Percentiles rank a stretch among this genome's conserved stretches.
Evolutionary conservation across 495 filamentous ascomycete genomes (phyloP).

Genomic region (Trichoderma gamsii): DNA sequence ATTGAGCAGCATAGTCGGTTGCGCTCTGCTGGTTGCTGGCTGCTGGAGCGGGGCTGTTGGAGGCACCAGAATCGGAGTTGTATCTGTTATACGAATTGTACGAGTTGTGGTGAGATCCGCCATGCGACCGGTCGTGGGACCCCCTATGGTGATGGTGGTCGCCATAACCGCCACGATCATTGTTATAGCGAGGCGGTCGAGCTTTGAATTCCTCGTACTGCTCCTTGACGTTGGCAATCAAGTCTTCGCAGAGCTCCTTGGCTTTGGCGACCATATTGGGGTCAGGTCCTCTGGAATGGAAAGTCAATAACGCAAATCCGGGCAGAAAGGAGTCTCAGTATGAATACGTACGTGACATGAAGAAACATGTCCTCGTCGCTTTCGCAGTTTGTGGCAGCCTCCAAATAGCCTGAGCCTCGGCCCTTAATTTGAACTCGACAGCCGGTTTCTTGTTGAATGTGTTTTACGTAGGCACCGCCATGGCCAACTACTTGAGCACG

Average conservation of each 20-base stretch:
- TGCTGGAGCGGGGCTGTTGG: constrained; percentile 28
- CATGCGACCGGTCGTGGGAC: constrained; percentile 29
- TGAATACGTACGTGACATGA: constrained; percentile 73
- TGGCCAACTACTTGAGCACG: constrained; percentile 92
- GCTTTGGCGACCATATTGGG: constrained; percentile 77
- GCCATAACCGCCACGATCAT: constrained; percentile 36
- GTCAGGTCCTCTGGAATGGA: constrained; percentile 66
- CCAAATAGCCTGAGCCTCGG: constrained; percentile 90
- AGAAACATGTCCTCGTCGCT: constrained; percentile 94
- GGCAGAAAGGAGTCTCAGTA: background rate
- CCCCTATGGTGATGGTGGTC: constrained; percentile 39
- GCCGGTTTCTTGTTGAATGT: constrained; percentile 89
- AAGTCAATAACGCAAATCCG: constrained; percentile 27
- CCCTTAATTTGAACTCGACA: constrained; percentile 98
- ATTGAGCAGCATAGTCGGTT: constrained; percentile 66
- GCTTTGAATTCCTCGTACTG: constrained; percentile 87
- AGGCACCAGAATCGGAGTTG: constrained; percentile 3
- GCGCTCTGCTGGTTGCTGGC: constrained; percentile 34
- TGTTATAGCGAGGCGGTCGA: constrained; percentile 66
- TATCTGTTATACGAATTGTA: constrained; percentile 17
- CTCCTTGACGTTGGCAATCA: constrained; percentile 73
- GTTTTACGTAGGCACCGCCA: constrained; percentile 89
- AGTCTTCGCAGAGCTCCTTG: constrained; percentile 80
- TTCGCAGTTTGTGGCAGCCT: constrained; percentile 72
- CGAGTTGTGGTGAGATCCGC: constrained; percentile 24